Evolutionary conservation across 176 grass and related monocot species (phyloP).

Genomic region (sorghum (Sorghum bicolor)): Sorghum_bicolor_NCBIv3 NC_012870.2:73912501-73913000

Average conservation of each 20-base stretch:
- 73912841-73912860: slow-evolving; percentile 32
- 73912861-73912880: slow-evolving; percentile 43
- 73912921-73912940: slow-evolving; percentile 45
- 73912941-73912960: slow-evolving; percentile 54
- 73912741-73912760: slow-evolving; percentile 17
- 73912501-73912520: slow-evolving; percentile 4
- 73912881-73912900: slow-evolving; percentile 71
- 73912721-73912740: slow-evolving; percentile 6
- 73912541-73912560: slow-evolving; percentile 48
- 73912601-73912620: slow-evolving; percentile 87
- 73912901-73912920: slow-evolving; percentile 42
- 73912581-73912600: slow-evolving; percentile 79
- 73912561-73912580: slow-evolving; percentile 46
- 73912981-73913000: slow-evolving; percentile 24
- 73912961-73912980: slow-evolving; percentile 32
- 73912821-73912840: slow-evolving; percentile 34
- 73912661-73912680: slow-evolving; percentile 47
- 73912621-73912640: slow-evolving; percentile 74
- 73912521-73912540: slow-evolving; percentile 49
- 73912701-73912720: slow-evolving; percentile 14
- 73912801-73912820: slow-evolving; percentile 26
- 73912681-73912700: slow-evolving; percentile 28
- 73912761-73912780: slow-evolving; percentile 64
- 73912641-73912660: slow-evolving; percentile 67
- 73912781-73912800: slow-evolving; percentile 39